Conservation (phyloP, 192 early-diverging fungal species). For the Gryganskiella cystojenkinii region DNA sequence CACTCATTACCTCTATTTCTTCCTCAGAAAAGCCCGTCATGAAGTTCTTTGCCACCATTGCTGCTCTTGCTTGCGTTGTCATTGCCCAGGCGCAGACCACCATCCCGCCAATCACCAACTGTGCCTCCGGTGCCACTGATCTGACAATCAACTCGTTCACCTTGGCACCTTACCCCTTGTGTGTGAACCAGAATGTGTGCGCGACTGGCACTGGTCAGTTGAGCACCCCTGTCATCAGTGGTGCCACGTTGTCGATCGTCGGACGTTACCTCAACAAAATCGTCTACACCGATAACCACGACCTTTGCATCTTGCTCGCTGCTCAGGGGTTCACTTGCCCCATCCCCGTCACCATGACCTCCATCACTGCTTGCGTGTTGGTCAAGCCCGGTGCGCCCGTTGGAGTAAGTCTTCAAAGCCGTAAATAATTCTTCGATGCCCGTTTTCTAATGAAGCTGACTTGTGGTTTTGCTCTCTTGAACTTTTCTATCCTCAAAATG, state of each 20-base stretch:
- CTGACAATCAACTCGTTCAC: slow-evolving; percentile 16
- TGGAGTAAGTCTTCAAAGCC: slow-evolving; percentile 4
- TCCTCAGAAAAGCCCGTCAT: slow-evolving; percentile 6
- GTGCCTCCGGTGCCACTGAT: slow-evolving; percentile 9
- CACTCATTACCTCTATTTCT: not conserved
- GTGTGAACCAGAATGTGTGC: slow-evolving; percentile 15
- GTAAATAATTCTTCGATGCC: not conserved
- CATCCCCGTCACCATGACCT: slow-evolving; percentile 18
- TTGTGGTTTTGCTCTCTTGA: not conserved
- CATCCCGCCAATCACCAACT: slow-evolving; percentile 15
- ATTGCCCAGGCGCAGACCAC: slow-evolving; percentile 4
- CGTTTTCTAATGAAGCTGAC: not conserved
- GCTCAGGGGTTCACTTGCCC: slow-evolving; percentile 17
- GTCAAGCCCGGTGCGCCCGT: slow-evolving; percentile 28
- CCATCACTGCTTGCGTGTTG: slow-evolving; percentile 26
- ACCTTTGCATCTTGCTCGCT: slow-evolving; percentile 15
- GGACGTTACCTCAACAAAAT: slow-evolving; percentile 15
- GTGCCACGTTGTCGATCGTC: slow-evolving; percentile 5
- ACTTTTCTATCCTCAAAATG: too few species aligned
- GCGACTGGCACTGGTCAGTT: slow-evolving; percentile 14
- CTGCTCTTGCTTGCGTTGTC: slow-evolving; percentile 6
- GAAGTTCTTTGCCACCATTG: slow-evolving; percentile 36
- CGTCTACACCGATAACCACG: slow-evolving; percentile 30
- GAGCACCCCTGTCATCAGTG: slow-evolving; percentile 7
- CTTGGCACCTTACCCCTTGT: slow-evolving; percentile 22